Evolutionary conservation across 2,329 filamentous ascomycete genomes (phyloP), one percentile per base, ranked within the genome.

Genomic region (Emericellopsis cladophorae): DNA sequence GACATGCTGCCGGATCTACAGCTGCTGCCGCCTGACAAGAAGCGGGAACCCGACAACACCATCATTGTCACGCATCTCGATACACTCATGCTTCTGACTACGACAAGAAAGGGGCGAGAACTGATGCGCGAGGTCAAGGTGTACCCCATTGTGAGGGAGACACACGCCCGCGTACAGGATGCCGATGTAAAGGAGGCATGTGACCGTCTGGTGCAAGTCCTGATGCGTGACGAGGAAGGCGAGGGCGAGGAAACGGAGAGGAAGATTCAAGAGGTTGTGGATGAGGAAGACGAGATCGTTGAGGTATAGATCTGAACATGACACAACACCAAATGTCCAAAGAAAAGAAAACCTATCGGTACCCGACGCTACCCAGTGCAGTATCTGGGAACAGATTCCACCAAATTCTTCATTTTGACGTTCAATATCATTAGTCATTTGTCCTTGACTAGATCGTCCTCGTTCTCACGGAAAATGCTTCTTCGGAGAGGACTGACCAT

Each of bases 1-100:
- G 77, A 73, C 32, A 94, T 98, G 87, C 70, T 94, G 10, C 80
- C 88, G 0, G 92, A 96, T 57, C 68, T 95, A 46, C 90, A 96
- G 61, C 72, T 96, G 1, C 70, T 96, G 10, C 83, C 88, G 0
- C 84, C 88, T 0, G 88, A 95, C 55, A 96, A 98, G 68, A 69
- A 81, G 61, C 76, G 90, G 33, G 92, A 98, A 48, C 60, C 71
- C 4, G 86, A 95, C 52, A 59, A 64, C 14, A 74, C 76, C 37
- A 92, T 95, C 47, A 70, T 95, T 41, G 76, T 83, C 55, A 92
- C 85, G 3, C 89, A 96, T 57, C 62, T 98, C 16, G 92, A 98
- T 64, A 95, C 88, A 1, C 59, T 98, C 41, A 72, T 89, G 42
- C 64, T 98, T 15, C 61, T 98, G 43, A 89, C 85, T 0, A 89